Evolutionary conservation across 2,329 filamentous ascomycete species (phyloP), one percentile per base, ranked within the genome.

Genomic region (Pyrenophora graminea): DNA sequence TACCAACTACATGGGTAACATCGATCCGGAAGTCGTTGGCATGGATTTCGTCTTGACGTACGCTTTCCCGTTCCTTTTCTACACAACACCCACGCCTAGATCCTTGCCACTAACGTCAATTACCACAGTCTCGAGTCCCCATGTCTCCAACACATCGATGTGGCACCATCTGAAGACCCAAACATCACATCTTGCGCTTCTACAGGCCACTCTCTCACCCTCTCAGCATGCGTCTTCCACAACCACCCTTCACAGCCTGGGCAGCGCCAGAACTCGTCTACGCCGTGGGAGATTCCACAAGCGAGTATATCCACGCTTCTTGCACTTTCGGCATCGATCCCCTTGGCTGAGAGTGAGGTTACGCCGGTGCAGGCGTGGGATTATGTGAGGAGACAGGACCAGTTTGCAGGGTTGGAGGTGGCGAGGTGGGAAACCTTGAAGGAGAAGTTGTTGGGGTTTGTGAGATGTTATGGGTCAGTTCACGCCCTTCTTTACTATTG

Each of bases 351-450:
- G 12, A 44, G 44, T 12, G 69, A 73, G 30, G 44, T 74, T 2
- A 75, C 72, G 2, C 72, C 73, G 0, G 65, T 75, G 1, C 72
- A 75, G 46, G 71, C 68, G 6, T 75, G 72, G 72, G 63, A 71
- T 39, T 52, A 57, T n/a, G 62, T 75, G 7, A 59, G 61, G 10
- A 39, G 50, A 15, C 67, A 70, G 45, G 52, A 59, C 2, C 55
- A 58, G 6, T 71, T 71, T 44, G 30, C 19, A 2, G 38, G 17
- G 7, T 18, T 74, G 8, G 59, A 65, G 4, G 32, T 61, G 2
- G 39, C 45, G 5, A 42, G 45, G 6, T 51, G 74, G 46, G 56
- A 62, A 33, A 37, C 41, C 2, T 46, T 72, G 47, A 66, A 66
- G 21, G 58, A 62, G 18, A 61, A 53, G 15, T 38, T 72, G 41